A percentile compares a stretch with the other conserved stretches of the same genome.
These are phyloP conservation scores for Chytriomyces confervae DNA, from an alignment of 192 early-diverging fungal genomes.

Conservation along the genomic window DNA sequence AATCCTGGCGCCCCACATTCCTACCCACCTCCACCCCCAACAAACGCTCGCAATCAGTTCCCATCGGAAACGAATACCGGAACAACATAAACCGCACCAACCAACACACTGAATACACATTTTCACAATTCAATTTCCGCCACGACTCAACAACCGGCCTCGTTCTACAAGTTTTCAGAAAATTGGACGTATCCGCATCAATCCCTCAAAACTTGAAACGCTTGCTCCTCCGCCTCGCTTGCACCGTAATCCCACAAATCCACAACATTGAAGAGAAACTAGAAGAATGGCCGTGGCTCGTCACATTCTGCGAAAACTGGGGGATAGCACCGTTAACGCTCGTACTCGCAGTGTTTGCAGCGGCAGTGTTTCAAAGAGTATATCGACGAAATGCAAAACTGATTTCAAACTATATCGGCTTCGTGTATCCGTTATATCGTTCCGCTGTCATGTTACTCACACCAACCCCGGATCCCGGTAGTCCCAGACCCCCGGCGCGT, in stretches of 20 bases:
- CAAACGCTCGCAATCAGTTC: too few species aligned
- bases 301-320: conserved; percentile 29
- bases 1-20: too few species aligned
- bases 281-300: conserved; percentile 24
- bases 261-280: conserved; percentile 19
- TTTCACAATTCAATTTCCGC: not conserved
- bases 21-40: too few species aligned
- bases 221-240: not conserved
- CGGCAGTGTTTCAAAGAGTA: not conserved
- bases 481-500: too few species aligned
- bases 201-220: conserved; percentile 26
- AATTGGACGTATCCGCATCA: not conserved
- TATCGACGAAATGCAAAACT: conserved; percentile 23
- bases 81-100: too few species aligned
- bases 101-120: too few species aligned
- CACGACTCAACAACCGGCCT: conserved; percentile 21
- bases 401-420: conserved; percentile 25
- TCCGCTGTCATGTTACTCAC: conserved; percentile 2
- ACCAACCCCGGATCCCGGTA: not conserved
- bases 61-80: too few species aligned
- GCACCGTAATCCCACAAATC: not conserved
- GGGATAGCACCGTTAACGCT: conserved; percentile 6
- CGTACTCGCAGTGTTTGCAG: not conserved
- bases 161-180: conserved; percentile 12
- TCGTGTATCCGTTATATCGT: conserved; percentile 21